A percentile compares a stretch with the other conserved stretches of the same genome.
These are phyloP conservation scores for Dianthus caryophyllus DNA, from an alignment of 148 eudicot genomes.

Conservation along the genomic window DNA sequence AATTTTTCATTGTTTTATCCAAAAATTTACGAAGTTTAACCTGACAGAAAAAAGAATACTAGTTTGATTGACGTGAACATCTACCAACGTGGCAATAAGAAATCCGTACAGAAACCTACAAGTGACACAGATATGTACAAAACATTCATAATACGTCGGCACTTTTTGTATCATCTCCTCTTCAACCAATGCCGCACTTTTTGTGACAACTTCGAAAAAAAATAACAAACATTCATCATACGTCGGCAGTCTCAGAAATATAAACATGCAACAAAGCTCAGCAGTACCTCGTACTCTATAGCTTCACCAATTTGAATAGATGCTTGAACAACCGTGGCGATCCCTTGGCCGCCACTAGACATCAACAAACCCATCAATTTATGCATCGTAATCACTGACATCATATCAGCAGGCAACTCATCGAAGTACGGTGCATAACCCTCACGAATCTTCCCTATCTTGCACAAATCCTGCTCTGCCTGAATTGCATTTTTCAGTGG, in stretches of 20 bases:
- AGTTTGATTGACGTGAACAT: slow-evolving; percentile 3
- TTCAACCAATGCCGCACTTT: background rate
- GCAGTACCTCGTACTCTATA: slow-evolving; percentile 73
- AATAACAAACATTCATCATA: background rate
- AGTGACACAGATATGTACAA: background rate
- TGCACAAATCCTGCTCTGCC: slow-evolving; percentile 58
- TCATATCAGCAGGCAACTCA: slow-evolving; percentile 85
- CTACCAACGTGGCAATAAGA: background rate
- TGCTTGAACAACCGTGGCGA: slow-evolving; percentile 69
- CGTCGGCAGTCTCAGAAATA: background rate
- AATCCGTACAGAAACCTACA: background rate
- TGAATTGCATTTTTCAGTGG: slow-evolving; percentile 67
- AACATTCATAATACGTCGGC: background rate
- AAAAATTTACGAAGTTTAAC: slow-evolving; percentile 57
- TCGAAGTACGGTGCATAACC: slow-evolving; percentile 48
- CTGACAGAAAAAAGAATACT: slow-evolving; percentile 30
- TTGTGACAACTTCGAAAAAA: background rate
- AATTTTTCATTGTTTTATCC: slow-evolving; percentile 53
- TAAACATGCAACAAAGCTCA: background rate
- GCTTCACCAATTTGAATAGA: slow-evolving; percentile 83
- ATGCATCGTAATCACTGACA: slow-evolving; percentile 95
- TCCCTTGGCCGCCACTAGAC: slow-evolving; percentile 63
- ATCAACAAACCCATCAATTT: slow-evolving; percentile 81
- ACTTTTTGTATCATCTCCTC: background rate
- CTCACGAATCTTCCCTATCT: slow-evolving; percentile 38